A percentile compares a stretch with the other conserved stretches of the same genome.
Evolutionary conservation across 2,329 filamentous ascomycete genomes (phyloP).

Genomic region (Lomentospora prolificans): DNA sequence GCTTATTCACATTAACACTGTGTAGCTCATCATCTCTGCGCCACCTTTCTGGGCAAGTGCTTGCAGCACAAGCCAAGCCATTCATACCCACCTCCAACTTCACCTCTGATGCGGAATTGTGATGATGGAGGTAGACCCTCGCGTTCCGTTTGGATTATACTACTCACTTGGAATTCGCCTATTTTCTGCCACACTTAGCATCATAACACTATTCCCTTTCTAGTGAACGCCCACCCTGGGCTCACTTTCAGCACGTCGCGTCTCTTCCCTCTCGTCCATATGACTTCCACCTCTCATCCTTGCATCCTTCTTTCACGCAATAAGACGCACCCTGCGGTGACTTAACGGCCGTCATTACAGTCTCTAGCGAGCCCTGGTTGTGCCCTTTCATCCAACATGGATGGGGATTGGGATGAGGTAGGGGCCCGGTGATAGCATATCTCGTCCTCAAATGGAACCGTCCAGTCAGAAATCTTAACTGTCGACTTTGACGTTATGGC

Average conservation of each 20-base stretch:
- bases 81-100: not conserved
- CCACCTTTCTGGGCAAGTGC: not conserved
- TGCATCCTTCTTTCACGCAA: not conserved
- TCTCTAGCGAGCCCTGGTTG: not conserved
- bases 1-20: not conserved
- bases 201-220: no score
- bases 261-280: not conserved
- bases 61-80: not conserved
- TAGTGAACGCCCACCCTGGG: not conserved
- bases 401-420: slow-evolving; percentile 61
- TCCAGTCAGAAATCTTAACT: not conserved
- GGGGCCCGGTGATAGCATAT: no score
- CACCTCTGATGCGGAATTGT: not conserved
- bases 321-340: not conserved
- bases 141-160: no score
- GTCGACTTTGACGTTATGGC: not conserved
- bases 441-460: no score
- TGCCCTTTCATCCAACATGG: slow-evolving; percentile 31
- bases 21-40: not conserved
- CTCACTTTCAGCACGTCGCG: not conserved
- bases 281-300: not conserved
- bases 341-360: not conserved
- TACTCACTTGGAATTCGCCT: no score
- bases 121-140: not conserved
- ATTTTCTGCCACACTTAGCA: no score